These are phyloP conservation scores for Mycena amicta DNA, from an alignment of 768 basidiomycete genomes.

Conservation along the genomic window DNA sequence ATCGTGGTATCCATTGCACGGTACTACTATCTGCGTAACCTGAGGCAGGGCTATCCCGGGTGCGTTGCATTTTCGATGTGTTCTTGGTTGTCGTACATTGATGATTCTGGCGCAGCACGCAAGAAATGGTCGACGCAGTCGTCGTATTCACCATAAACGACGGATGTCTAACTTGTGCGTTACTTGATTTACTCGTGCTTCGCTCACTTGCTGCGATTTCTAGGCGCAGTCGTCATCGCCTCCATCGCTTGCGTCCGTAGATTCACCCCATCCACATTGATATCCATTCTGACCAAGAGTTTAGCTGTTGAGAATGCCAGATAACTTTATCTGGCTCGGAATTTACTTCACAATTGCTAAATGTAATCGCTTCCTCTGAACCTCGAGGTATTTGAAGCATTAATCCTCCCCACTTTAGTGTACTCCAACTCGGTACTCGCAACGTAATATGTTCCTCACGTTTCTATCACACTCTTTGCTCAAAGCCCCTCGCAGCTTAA, in stretches of 20 bases:
- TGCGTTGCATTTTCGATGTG: not conserved
- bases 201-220: not conserved
- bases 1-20: not conserved
- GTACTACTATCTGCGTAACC: not conserved
- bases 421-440: not conserved
- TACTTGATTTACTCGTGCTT: not conserved
- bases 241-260: not conserved
- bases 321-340: not conserved
- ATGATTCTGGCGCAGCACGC: not conserved
- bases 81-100: not conserved
- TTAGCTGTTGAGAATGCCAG: not conserved
- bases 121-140: slow-evolving; percentile 1
- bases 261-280: not conserved
- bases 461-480: not conserved
- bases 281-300: too few species aligned
- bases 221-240: not conserved
- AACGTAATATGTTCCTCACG: not conserved
- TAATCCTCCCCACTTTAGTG: not conserved
- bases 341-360: not conserved
- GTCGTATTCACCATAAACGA: not conserved
- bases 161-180: not conserved
- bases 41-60: not conserved
- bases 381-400: not conserved
- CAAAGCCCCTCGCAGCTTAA: not conserved
- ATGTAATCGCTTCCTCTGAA: not conserved